Base-by-base conservation (phyloP, 176 grass and related monocot genomes). In the Hyparrhenia diplandra region DNA sequence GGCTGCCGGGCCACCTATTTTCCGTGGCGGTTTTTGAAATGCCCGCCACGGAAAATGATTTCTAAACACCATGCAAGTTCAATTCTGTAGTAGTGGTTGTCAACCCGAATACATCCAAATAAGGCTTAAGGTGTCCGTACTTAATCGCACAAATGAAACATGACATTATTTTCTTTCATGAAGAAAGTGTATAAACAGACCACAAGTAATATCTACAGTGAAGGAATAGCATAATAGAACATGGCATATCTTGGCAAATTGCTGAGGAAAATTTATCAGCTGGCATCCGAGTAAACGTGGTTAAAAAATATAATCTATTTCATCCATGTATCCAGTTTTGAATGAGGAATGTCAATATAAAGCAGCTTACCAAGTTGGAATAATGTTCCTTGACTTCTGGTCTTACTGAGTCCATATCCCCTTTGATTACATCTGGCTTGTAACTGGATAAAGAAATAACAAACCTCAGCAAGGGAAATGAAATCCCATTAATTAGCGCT, bases 351-450 rank as follows among this genome's bases (percentile, higher is more conserved):
- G 37, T 43, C 4, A 49, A 30, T 39, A 25, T 35, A 66, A 77
- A 58, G 77, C 40, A 49, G 14, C 17, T 67, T 89, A 97, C 96
- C 96, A 95, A 81, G 75, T 89, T 95, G 40, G 78, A 87, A 76
- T 98, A 98, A 75, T 93, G 95, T 35, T 89, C 82, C 84, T 88
- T 95, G 46, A 98, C 92, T 74, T 98, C 82, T 18, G 85, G 83
- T 85, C 88, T 91, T 81, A 98, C 82, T 31, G 96, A 98, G 72
- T 98, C 96, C 92, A 98, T 89, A 76, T 98, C 96, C 40, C 96
- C 96, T 86, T 91, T 93, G 30, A 98, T 74, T 28, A 86, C 85
- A 86, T 94, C 75, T 47, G 85, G 91, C 36, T 79, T 90, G 67
- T 90, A 86, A 31, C 88, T 90, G 73, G 39, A 52, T 30, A 46